Evolutionary conservation across 768 basidiomycete genomes (phyloP).

Genomic region (Paxillus involutus): DNA sequence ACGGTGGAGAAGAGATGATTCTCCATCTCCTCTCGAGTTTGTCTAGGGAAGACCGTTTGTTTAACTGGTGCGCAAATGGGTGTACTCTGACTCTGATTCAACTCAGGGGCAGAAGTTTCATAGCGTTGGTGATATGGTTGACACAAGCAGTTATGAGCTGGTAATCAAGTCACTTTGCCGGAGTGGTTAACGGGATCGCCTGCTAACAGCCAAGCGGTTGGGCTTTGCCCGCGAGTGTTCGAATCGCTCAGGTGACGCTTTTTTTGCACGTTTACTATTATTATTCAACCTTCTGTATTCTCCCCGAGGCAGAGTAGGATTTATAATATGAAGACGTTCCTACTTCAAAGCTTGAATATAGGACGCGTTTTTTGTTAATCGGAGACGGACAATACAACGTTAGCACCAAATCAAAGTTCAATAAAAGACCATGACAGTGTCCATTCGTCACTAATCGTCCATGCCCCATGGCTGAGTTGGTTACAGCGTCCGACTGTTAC

Average conservation of each 20-base stretch:
- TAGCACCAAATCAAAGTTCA: too few relatives aligned
- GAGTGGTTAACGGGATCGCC: conserved; percentile 92
- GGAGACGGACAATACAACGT: too few relatives aligned
- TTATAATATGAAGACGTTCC: too few relatives aligned
- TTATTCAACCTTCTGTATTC: too few relatives aligned
- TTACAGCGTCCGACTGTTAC: conserved; percentile 79
- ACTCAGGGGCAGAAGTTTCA: neutral
- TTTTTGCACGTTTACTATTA: conserved; percentile 23
- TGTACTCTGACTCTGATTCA: neutral
- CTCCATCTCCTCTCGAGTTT: too few relatives aligned
- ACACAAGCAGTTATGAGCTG: neutral
- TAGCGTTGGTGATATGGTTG: rapidly evolving
- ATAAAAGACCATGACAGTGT: too few relatives aligned
- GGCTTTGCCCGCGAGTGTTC: conserved; percentile 63
- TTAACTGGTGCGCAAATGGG: too few relatives aligned
- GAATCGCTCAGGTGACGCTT: conserved; percentile 61
- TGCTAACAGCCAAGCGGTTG: conserved; percentile 61
- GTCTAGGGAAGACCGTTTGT: neutral
- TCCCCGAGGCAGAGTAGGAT: too few relatives aligned
- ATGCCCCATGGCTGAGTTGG: conserved; percentile 80
- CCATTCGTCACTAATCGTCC: conserved; percentile 7
- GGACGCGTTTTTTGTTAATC: too few relatives aligned
- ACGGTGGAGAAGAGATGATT: too few relatives aligned
- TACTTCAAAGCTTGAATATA: too few relatives aligned
- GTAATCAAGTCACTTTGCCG: conserved; percentile 74